Percentiles rank a stretch among this genome's conserved stretches.
phyloP scores from a whole-genome alignment of 2,329 filamentous ascomycete species.

The Acarospora socialis region DNA sequence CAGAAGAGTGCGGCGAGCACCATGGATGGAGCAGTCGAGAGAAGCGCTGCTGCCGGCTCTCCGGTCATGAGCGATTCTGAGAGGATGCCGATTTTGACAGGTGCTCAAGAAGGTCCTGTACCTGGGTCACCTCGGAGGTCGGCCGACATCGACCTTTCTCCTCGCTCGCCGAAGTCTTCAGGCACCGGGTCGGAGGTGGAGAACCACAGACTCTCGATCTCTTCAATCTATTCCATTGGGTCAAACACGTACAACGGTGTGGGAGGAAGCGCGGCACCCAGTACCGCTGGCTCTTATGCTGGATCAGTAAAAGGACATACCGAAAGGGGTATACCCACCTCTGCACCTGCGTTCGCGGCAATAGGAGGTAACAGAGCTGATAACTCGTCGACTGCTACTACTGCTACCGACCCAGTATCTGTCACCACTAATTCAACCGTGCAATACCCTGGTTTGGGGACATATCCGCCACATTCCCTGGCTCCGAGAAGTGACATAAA shows the following conservation, averaged over 20 bases:
- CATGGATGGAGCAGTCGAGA: background rate
- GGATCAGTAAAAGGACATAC: slow-evolving; percentile 21
- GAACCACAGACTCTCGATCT: slow-evolving; percentile 55
- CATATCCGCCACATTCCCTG: too few species aligned
- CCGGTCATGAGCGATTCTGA: slow-evolving; percentile 6
- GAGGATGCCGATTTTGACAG: slow-evolving; percentile 7
- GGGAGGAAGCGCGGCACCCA: slow-evolving; percentile 32
- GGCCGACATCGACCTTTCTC: slow-evolving; percentile 6
- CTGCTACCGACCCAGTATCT: slow-evolving; percentile 13
- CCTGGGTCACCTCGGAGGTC: slow-evolving; percentile 4
- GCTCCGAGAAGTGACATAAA: too few species aligned
- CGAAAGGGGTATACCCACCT: slow-evolving; percentile 11
- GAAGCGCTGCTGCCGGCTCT: background rate
- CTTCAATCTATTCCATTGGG: slow-evolving; percentile 51
- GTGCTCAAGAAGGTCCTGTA: slow-evolving; percentile 5
- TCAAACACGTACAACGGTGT: slow-evolving; percentile 17
- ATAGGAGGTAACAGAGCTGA: slow-evolving; percentile 9
- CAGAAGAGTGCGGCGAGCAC: slow-evolving; percentile 3
- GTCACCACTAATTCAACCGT: slow-evolving; percentile 13
- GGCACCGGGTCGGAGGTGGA: slow-evolving; percentile 29
- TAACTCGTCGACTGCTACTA: slow-evolving; percentile 9
- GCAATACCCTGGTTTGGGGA: too few species aligned
- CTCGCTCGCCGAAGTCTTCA: slow-evolving; percentile 1
- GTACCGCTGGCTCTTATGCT: slow-evolving; percentile 40
- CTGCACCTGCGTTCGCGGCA: slow-evolving; percentile 9